A percentile compares a stretch with the other conserved stretches of the same genome.
Evolutionary conservation across 1,139 yeast species (phyloP).

Genomic region (Sugiyamaella novakii): DNA sequence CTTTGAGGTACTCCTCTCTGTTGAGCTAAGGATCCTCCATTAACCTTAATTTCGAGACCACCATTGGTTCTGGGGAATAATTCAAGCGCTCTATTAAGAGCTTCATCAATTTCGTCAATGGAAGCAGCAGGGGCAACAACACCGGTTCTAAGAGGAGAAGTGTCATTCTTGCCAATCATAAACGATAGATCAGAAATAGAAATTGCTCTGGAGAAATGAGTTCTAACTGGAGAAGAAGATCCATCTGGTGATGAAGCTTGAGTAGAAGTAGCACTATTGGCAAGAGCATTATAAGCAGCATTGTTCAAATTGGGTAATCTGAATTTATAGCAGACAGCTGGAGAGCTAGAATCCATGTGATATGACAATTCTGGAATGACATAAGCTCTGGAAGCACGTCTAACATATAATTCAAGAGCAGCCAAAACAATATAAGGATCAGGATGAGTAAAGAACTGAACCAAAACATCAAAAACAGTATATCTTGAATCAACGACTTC

Average conservation of each 20-base stretch:
- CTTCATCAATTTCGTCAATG: constrained; percentile 87
- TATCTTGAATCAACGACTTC: constrained; percentile 96
- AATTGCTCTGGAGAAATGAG: constrained; percentile 66
- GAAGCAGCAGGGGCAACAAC: constrained; percentile 80
- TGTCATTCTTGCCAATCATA: constrained; percentile 65
- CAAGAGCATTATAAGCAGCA: constrained; percentile 52
- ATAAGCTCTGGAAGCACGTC: constrained; percentile 97
- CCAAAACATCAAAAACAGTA: constrained; percentile 91
- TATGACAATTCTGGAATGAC: constrained; percentile 76
- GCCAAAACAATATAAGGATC: constrained; percentile 94
- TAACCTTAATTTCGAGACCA: constrained; percentile 36
- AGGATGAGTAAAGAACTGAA: constrained; percentile 80
- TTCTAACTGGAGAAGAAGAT: constrained; percentile 36
- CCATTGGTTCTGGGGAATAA: constrained; percentile 53
- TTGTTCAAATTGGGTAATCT: constrained; percentile 73
- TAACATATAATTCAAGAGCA: constrained; percentile 93
- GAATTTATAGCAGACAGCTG: constrained; percentile 86
- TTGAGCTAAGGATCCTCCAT: constrained; percentile 37
- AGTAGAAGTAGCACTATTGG: constrained; percentile 23
- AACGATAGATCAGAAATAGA: constrained; percentile 91
- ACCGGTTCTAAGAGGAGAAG: constrained; percentile 79
- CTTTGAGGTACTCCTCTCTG: constrained; percentile 41
- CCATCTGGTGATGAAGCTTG: constrained; percentile 32
- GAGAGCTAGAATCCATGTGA: constrained; percentile 54
- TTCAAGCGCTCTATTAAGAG: constrained; percentile 74